phyloP scores from a whole-genome alignment of 2,329 filamentous ascomycete species.

The Penicillium occitanis region DNA sequence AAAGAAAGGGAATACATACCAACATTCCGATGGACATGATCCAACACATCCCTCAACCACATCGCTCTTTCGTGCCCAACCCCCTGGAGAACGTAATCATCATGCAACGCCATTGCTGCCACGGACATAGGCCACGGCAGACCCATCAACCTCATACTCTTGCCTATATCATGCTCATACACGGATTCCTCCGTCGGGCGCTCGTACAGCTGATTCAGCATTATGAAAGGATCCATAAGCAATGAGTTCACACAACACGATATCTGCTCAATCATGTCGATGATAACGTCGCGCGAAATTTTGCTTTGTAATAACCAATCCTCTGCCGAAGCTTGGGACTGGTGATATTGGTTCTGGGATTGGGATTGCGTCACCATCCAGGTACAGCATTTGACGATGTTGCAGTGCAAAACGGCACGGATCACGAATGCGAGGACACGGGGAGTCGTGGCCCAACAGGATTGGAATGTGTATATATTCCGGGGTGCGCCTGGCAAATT shows the following conservation, averaged over 20 bases:
- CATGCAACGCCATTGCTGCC: background rate
- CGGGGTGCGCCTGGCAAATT: background rate
- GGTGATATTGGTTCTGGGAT: background rate
- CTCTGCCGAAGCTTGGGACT: background rate
- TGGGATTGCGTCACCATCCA: background rate
- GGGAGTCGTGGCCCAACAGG: background rate
- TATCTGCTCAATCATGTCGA: background rate
- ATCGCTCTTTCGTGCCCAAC: background rate
- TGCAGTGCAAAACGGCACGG: background rate
- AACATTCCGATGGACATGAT: background rate
- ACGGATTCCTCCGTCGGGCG: background rate
- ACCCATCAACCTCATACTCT: background rate
- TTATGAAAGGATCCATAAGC: background rate
- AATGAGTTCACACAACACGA: background rate
- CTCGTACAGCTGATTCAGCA: background rate
- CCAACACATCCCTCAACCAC: constrained; percentile 3
- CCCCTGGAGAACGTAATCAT: background rate
- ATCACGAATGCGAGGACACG: background rate
- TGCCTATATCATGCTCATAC: background rate
- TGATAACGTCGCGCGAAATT: background rate
- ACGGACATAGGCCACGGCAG: constrained; percentile 8
- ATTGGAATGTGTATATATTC: background rate
- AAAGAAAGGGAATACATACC: background rate
- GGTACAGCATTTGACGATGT: background rate
- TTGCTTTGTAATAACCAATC: background rate